Conservation (phyloP, 208 protist species). For the Spironucleus salmonicida region DNA sequence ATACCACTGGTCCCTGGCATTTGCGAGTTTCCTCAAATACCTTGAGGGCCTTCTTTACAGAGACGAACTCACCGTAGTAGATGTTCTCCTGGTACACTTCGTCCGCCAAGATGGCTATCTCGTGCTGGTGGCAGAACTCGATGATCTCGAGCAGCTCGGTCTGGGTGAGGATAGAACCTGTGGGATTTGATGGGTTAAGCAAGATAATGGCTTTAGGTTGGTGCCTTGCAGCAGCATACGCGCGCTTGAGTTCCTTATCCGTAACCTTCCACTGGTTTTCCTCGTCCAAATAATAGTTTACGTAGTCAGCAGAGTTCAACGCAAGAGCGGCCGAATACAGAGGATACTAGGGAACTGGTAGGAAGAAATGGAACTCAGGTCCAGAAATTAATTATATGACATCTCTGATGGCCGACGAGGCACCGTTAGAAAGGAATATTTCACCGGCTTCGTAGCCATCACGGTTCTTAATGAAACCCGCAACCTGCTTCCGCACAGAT, state of each 20-base stretch:
- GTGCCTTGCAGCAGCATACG: constrained; percentile 48
- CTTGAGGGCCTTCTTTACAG: constrained; percentile 62
- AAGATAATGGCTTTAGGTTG: constrained; percentile 67
- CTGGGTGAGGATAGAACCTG: constrained; percentile 64
- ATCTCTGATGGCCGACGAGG: constrained; percentile 65
- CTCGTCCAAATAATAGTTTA: constrained; percentile 81
- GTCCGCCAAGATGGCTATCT: constrained; percentile 81
- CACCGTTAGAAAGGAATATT: constrained; percentile 89
- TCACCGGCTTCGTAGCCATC: constrained; percentile 59
- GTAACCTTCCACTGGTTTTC: constrained; percentile 60
- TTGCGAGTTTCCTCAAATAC: constrained; percentile 32
- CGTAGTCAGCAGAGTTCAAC: constrained; percentile 63
- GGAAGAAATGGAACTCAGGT: constrained; percentile 57
- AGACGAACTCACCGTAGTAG: constrained; percentile 62
- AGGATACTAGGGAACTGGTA: constrained; percentile 97
- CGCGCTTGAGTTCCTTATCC: constrained; percentile 17
- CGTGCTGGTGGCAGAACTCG: constrained; percentile 53
- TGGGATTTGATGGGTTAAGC: constrained; percentile 98
- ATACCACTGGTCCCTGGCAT: constrained; percentile 55
- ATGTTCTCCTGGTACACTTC: constrained; percentile 97
- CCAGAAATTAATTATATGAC: constrained; percentile 57
- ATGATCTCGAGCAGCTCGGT: constrained; percentile 61
- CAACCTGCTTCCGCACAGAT: constrained; percentile 56
- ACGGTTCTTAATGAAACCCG: constrained; percentile 68
- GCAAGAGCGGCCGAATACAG: constrained; percentile 89